phyloP scores from a whole-genome alignment of 257 asterid genomes.

The Ballota nigra region DNA sequence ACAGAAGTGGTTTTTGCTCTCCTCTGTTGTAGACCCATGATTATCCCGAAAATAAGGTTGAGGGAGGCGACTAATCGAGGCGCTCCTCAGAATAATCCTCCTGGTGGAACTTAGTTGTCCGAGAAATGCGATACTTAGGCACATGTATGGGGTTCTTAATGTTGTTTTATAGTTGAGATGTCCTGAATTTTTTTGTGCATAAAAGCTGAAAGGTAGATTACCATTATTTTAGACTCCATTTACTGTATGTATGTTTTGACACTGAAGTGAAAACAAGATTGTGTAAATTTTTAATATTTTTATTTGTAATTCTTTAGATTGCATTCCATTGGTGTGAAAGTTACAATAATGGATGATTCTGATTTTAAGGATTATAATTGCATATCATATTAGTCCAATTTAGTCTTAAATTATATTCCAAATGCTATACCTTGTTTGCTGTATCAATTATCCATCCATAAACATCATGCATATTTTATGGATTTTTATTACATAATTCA shows the following conservation, averaged over 20 bases:
- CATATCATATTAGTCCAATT: too few relatives aligned
- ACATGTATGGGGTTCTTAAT: background rate
- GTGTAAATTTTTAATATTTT: background rate
- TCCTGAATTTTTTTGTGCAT: slow-evolving; percentile 1
- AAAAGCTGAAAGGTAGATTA: background rate
- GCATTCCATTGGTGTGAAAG: background rate
- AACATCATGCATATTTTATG: background rate
- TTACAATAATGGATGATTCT: background rate
- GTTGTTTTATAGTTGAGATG: slow-evolving; percentile 7
- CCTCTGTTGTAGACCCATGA: slow-evolving; percentile 65
- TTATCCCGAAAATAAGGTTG: slow-evolving; percentile 60
- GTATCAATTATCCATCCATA: background rate
- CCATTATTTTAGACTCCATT: background rate
- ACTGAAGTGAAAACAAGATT: background rate
- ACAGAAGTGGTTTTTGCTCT: slow-evolving; percentile 62
- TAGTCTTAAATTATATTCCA: background rate
- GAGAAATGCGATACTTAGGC: background rate
- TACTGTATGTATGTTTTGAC: slow-evolving; percentile 14
- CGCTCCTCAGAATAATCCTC: slow-evolving; percentile 26
- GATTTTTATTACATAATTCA: background rate
- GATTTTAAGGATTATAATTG: background rate
- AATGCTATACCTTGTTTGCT: background rate
- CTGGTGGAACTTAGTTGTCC: slow-evolving; percentile 21
- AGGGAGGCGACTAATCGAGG: slow-evolving; percentile 29
- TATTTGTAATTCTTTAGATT: background rate